These are phyloP conservation scores for Scleroderma bovista DNA, from an alignment of 768 basidiomycete species.

Conservation along the genomic window DNA sequence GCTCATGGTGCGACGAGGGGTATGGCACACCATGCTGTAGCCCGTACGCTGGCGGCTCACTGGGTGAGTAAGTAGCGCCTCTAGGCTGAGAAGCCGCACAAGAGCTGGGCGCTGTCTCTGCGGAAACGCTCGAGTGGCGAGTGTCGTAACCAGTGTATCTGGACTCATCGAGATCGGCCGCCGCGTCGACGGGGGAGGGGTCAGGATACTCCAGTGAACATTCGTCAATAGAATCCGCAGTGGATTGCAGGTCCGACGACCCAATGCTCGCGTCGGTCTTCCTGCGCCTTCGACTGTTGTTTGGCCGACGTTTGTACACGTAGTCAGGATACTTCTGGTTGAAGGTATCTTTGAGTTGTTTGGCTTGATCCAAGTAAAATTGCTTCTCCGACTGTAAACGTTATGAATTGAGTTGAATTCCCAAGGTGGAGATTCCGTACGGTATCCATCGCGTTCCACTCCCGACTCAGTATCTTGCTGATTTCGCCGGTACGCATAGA, in stretches of 20 bases:
- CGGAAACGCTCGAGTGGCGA: conserved; percentile 16
- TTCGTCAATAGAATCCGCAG: conserved; percentile 31
- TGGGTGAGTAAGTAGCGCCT: conserved; percentile 19
- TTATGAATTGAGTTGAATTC: not conserved
- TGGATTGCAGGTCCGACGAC: conserved; percentile 24
- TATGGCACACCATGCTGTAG: conserved; percentile 24
- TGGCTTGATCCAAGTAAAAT: conserved; percentile 84
- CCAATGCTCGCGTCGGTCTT: conserved; percentile 31
- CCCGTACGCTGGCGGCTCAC: conserved; percentile 18
- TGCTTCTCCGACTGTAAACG: conserved; percentile 64
- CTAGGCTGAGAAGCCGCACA: conserved; percentile 13
- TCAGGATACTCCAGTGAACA: conserved; percentile 31
- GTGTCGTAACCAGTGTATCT: conserved; percentile 12
- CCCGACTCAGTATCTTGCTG: conserved; percentile 80
- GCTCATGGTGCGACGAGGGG: conserved; percentile 19
- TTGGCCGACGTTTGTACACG: conserved; percentile 82
- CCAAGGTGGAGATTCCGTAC: conserved; percentile 34
- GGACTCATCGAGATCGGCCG: conserved; percentile 19
- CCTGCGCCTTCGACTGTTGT: conserved; percentile 73
- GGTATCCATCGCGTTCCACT: conserved; percentile 78
- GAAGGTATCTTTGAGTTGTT: conserved; percentile 79
- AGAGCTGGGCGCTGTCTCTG: conserved; percentile 15
- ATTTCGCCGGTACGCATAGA: conserved; percentile 89
- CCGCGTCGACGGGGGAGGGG: conserved; percentile 33
- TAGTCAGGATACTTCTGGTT: conserved; percentile 86